These are phyloP conservation scores for Lactarius psammicola DNA, from an alignment of 768 basidiomycete genomes.

Conservation along the genomic window DNA sequence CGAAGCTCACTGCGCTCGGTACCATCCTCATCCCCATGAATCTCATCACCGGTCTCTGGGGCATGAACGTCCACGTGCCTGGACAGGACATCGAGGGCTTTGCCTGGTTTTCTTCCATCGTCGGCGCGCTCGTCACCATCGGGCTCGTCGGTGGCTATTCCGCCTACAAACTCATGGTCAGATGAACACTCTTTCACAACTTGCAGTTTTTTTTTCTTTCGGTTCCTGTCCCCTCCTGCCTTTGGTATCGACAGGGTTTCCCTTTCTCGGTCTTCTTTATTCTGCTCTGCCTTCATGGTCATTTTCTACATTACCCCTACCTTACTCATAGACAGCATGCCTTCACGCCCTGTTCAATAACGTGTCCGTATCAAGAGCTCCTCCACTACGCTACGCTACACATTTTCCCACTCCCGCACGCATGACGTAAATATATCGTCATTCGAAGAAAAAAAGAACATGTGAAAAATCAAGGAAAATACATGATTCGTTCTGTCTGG, in stretches of 20 bases:
- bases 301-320: background rate
- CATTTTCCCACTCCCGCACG: background rate
- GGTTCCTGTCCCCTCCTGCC: background rate
- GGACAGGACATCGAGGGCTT: conserved; percentile 69
- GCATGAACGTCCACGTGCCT: conserved; percentile 98
- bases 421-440: conserved; percentile 1
- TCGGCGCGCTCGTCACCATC: conserved; percentile 75
- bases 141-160: conserved; percentile 79
- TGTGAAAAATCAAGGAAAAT: conserved; percentile 1
- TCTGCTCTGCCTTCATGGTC: background rate
- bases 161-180: conserved; percentile 71
- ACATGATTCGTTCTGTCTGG: conserved; percentile 2
- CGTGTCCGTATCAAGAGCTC: background rate
- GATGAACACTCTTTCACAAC: conserved; percentile 28
- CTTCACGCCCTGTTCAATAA: background rate
- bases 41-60: conserved; percentile 94
- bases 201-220: background rate
- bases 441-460: conserved; percentile 6
- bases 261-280: background rate
- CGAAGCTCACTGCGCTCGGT: conserved; percentile 95
- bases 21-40: conserved; percentile 98
- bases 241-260: background rate
- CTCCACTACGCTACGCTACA: conserved; percentile 13
- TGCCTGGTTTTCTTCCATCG: conserved; percentile 86
- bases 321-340: background rate